Conservation (phyloP, 371 early-diverging fungal species). For the Mortierella sp. region DNA sequence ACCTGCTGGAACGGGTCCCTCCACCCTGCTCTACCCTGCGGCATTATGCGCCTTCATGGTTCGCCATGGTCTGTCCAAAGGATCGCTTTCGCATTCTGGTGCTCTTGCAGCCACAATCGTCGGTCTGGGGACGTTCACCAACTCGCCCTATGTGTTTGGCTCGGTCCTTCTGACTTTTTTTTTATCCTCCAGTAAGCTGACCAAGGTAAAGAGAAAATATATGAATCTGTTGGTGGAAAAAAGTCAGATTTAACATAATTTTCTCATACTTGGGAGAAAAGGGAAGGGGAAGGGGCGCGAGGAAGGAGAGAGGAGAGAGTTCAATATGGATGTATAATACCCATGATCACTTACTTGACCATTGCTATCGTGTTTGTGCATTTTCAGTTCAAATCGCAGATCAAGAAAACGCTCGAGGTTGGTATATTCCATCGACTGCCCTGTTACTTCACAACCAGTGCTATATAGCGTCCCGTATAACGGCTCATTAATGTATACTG, state of each 20-base stretch:
- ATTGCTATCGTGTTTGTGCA: not conserved
- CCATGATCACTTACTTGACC: not conserved
- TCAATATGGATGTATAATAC: not conserved
- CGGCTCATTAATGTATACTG: not conserved
- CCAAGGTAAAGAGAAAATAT: slow-evolving; percentile 65
- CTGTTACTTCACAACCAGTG: too few species aligned
- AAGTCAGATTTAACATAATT: too few species aligned
- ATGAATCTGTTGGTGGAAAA: too few species aligned
- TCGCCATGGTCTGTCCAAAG: slow-evolving; percentile 68
- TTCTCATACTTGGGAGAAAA: too few species aligned
- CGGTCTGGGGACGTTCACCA: slow-evolving; percentile 79
- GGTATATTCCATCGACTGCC: too few species aligned
- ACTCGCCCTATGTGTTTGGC: slow-evolving; percentile 68
- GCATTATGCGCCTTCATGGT: slow-evolving; percentile 63
- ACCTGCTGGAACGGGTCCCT: slow-evolving; percentile 28
- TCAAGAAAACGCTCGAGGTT: slow-evolving; percentile 77
- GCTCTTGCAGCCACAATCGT: slow-evolving; percentile 79
- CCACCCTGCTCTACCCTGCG: slow-evolving; percentile 37
- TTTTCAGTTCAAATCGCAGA: slow-evolving; percentile 71
- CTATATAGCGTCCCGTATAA: slow-evolving; percentile 8
- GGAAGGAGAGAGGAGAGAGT: not conserved
- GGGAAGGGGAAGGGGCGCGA: not conserved
- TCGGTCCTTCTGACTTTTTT: slow-evolving; percentile 80
- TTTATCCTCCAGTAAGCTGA: slow-evolving; percentile 76
- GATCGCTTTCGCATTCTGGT: slow-evolving; percentile 79